Base-by-base conservation (phyloP, 768 basidiomycete genomes). In the Tylopilus sp. region DNA sequence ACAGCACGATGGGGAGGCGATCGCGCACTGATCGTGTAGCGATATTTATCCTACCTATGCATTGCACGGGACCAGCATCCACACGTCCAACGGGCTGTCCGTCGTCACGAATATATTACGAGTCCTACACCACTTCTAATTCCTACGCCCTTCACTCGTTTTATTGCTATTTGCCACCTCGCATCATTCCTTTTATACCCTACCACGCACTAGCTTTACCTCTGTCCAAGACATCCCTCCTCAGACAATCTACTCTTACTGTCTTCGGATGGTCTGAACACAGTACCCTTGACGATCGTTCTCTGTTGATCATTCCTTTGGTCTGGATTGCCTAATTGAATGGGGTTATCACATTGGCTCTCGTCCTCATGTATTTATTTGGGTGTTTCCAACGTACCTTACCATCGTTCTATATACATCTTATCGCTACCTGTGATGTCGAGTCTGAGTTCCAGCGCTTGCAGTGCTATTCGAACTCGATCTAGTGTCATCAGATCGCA, bases 1-100 rank as follows among this genome's bases (percentile, higher is more conserved):
- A 54, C 66, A 66, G 54, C 55, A 54, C 51, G 57, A 52, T 55
- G 64, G 65, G 30, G 59, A 55, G 53, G 42, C 57, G 12, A 56
- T 21, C 53, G 61, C 58, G 13, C 59, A 59, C 33, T 68, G 36
- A 61, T 53, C 21, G 29, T 31, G 22, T 36, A 43, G 9, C 9
- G 41, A 17, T 17, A 16, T 11, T 14, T 4, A 8, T 19, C 22
- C 22, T 34, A n/a, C n/a, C n/a, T n/a, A n/a, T n/a, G n/a, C n/a
- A 19, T 36, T 19, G 8, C 47, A 12, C 13, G n/a, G 31, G 30
- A 34, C 8, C 40, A 48, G 19, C 41, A 45, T 41, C 28, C 22
- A 6, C 26, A 16, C 12, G 30, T 40, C 40, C 21, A 22, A 41
- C 21, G 21, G 25, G 6, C 28, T 6, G 22, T 16, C 13, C 28